Evolutionary conservation across 2,329 filamentous ascomycete species (phyloP), one percentile per base, ranked within the genome.

Genomic region (Claviceps sp.): DNA sequence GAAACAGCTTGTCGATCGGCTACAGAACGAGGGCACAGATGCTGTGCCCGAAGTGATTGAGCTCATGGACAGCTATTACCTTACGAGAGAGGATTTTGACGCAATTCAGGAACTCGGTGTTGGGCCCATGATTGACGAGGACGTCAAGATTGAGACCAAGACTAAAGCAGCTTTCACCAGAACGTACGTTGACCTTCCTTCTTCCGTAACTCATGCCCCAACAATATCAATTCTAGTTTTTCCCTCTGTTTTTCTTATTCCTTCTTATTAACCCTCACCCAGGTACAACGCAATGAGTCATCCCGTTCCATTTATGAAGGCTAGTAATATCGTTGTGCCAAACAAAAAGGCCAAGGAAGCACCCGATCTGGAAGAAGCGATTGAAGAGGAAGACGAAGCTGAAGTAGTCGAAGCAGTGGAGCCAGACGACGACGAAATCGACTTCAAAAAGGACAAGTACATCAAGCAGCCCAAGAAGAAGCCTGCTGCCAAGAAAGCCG

Each of bases 291-390:
- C 77, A 54, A 85, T 84, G 70, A 84, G 83, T 18, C 93, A 98
- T 59, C 91, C 91, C 0, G 71, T 98, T 50, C 90, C 93, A 1
- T 98, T 96, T 70, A 95, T 97, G 82, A 97, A 96, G 69, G 88
- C 90, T 2, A 88, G 80, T 60, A 87, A 77, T 57, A 78, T 93
- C 16, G 67, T 81, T 9, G 85, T 81, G 3, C 82, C 88, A 4
- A 88, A 87, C 72, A 84, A 82, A 61, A 71, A 75, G 42, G 72
- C 80, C 26, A 82, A 81, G 67, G 88, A 91, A 47, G 86, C 85
- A 55, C 94, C 93, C 0, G 93, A 98, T 70, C 77, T 98, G 37
- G 93, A 98, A 69, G 93, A 98, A 68, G 93, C 90, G 2, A 85
- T 98, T 51, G 90, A 97, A 48, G 91, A 95, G 59, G 89, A 88